These are phyloP conservation scores for Coniochaeta ligniaria DNA, from an alignment of 2,329 filamentous ascomycete species.

Conservation along the genomic window DNA sequence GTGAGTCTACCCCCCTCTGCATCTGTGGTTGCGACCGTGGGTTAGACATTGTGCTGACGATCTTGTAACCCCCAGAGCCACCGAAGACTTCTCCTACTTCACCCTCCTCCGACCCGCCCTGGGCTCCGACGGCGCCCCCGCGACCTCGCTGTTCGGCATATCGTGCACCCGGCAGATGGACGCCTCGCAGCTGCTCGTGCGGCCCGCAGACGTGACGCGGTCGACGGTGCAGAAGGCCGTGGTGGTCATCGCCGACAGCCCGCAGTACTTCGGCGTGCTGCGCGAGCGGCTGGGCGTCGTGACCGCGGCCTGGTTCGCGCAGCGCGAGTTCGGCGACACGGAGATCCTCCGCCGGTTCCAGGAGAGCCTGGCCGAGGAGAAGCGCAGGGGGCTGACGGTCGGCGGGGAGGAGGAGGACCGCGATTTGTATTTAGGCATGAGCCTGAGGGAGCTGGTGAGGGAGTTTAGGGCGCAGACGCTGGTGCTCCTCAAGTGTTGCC, in stretches of 20 bases:
- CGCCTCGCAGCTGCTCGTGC: slow-evolving; percentile 65
- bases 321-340: slow-evolving; percentile 83
- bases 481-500: slow-evolving; percentile 85
- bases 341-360: slow-evolving; percentile 89
- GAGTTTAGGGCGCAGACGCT: slow-evolving; percentile 94
- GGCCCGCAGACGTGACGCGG: slow-evolving; percentile 85
- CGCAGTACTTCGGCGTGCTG: slow-evolving; percentile 83
- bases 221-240: slow-evolving; percentile 98
- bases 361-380: slow-evolving; percentile 71
- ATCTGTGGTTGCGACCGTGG: slow-evolving; percentile 5
- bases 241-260: slow-evolving; percentile 87
- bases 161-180: slow-evolving; percentile 91
- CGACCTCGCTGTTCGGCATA: slow-evolving; percentile 89
- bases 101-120: slow-evolving; percentile 65
- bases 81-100: slow-evolving; percentile 98
- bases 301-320: slow-evolving; percentile 92
- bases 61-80: slow-evolving; percentile 47
- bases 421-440: slow-evolving; percentile 84
- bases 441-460: slow-evolving; percentile 82
- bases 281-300: slow-evolving; percentile 85
- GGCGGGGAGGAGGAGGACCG: slow-evolving; percentile 60
- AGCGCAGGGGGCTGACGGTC: slow-evolving; percentile 41
- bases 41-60: not conserved
- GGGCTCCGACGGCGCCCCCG: slow-evolving; percentile 38
- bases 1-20: slow-evolving; percentile 41